Evolutionary conservation across 1,139 yeast species (phyloP), one percentile per base, ranked within the genome.

Genomic region (Magnusiomyces suaveolens): DNA sequence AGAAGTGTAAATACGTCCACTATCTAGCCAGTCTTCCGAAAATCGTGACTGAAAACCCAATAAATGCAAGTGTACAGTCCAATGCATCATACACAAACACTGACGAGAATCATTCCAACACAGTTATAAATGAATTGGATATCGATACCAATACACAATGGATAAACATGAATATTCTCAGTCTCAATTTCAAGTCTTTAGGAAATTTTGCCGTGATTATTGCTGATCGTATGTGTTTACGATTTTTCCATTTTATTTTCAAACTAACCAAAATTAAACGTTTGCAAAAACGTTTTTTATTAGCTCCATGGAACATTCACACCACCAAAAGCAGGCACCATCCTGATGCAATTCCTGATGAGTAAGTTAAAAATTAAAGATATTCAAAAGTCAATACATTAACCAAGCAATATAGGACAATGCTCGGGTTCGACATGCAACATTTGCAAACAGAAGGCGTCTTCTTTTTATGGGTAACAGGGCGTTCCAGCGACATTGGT

Each of bases 401-500:
- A 10, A 36, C 10, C 44, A 6, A 29, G 12, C 33, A 29, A 29
- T 12, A 20, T 52, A 61, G 64, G 2, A 96, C 87, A 60, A 72
- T 90, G 48, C 69, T 83, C 55, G 73, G 80, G 10, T 72, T 90
- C 41, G 83, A 87, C 21, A 76, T 90, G 68, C 76, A 79, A 46
- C 72, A 77, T 50, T 72, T 90, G 44, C 97, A 89, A 67, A 83
- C 80, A 54, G 95, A 87, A 65, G 97, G 97, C 0, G 72, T 90
- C 2, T 72, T 88, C 53, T 75, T 89, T 59, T 74, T 90, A 36
- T 90, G 97, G 97, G 97, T 89, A 3, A 90, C 97, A 0, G 97
- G 97, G 0, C 75, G 97, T 51, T 89, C 96, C 2, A 82, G 88
- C 60, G 97, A 90, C 62, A 75, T 85, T 43, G 97, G 97, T 0